Evolutionary conservation across 495 filamentous ascomycete genomes (phyloP), one percentile per base, ranked within the genome.

Genomic region (Glonium stellatum): DNA sequence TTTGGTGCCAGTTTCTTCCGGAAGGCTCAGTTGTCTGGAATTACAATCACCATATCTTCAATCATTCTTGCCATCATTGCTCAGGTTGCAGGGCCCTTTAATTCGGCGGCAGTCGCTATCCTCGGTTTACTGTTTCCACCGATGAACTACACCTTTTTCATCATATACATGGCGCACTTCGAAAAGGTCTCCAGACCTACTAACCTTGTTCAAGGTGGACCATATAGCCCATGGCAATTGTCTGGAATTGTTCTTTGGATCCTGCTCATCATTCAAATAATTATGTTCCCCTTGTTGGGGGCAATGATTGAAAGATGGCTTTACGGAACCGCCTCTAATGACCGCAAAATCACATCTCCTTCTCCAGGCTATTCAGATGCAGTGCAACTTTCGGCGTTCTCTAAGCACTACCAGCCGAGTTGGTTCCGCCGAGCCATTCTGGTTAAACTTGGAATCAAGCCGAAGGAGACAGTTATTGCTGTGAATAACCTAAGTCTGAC

Each of bases 261-360:
- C 1, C 85, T 92, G 56, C 67, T 89, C 31, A 75, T 87, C 31
- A 66, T 90, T 18, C 90, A 96, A 65, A 89, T 86, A 39, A 63
- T 95, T 35, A 77, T 76, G 4, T 96, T 86, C 70, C 85, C 87
- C 4, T 57, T 89, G 13, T 71, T 93, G 6, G 90, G 82, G 1
- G 86, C 85, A 22, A 58, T 87, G 1, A 75, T 93, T 19, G 90
- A 95, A 71, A 76, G 84, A 21, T 76, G 71, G 22, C 77, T 95
- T 1, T 89, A 90, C 65, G 89, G 89, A 5, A 92, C 88, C 1
- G 79, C 83, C 4, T 84, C 85, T 19, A 82, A 52, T 80, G 80
- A 6, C 75, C 87, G 48, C 78, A 80, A 21, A 75, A 86, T 23
- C 19, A 34, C 34, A n/a, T 60, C 53, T 22, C 58, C 55, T 8